These are phyloP conservation scores for Aurantiochytrium sp. DNA, from an alignment of 108 stramenopile species.

Conservation along the genomic window DNA sequence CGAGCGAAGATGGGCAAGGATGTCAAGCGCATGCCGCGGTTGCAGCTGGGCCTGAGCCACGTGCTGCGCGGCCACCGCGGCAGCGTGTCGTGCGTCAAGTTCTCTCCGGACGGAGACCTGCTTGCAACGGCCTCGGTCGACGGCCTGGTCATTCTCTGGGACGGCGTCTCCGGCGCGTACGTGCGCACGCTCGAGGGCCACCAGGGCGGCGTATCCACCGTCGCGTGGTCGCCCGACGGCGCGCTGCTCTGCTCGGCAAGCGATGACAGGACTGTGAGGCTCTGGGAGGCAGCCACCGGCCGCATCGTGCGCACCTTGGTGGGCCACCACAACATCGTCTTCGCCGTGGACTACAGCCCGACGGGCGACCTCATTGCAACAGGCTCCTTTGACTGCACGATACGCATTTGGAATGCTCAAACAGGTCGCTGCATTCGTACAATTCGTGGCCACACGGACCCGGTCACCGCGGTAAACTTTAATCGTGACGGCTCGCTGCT, in stretches of 20 bases:
- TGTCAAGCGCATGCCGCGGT: neutral
- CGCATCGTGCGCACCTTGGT: neutral
- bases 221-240: neutral
- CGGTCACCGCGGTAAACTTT: neutral
- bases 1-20: neutral
- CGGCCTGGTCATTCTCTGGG: neutral
- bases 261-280: neutral
- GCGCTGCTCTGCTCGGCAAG: neutral
- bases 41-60: neutral
- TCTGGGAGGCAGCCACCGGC: neutral
- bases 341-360: constrained; percentile 18
- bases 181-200: neutral
- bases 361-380: constrained; percentile 47
- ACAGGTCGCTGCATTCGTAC: constrained; percentile 50
- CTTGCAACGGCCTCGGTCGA: neutral
- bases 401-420: constrained; percentile 56
- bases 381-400: constrained; percentile 56
- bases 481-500: constrained; percentile 2
- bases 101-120: neutral
- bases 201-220: neutral
- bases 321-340: neutral
- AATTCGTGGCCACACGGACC: constrained; percentile 38
- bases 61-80: neutral
- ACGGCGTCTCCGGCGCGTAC: neutral
- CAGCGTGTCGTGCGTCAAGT: neutral